Evolutionary conservation across 2,329 filamentous ascomycete genomes (phyloP), one percentile per base, ranked within the genome.

Genomic region (Phaeosphaeriaceae sp.): DNA sequence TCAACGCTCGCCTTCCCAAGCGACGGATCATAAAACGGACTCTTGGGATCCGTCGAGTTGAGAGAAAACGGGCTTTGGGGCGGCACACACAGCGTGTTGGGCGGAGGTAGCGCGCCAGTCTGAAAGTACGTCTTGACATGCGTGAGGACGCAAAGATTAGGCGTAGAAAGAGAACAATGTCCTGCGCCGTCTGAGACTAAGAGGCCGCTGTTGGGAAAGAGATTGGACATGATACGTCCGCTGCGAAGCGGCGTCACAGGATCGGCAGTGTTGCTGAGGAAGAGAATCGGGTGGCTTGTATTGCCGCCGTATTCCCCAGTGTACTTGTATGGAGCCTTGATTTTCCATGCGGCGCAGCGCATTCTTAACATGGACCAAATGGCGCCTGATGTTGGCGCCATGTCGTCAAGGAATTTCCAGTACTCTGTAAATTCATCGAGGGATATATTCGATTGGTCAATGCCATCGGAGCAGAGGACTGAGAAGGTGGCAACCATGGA

Each of bases 161-260:
- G 68, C 0, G 58, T 55, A 2, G 72, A 66, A 5, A 75, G 50
- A 0, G 74, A 70, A 26, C 80, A 83, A 52, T 86, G 83, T 0
- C 70, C 68, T 2, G 61, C 60, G 12, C 52, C 56, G 48, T 81
- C 74, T 50, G 78, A 76, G 20, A 76, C 64, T 3, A 83, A 63
- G 5, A 82, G 66, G 2, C 62, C 66, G 13, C 74, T 78, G 1
- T 75, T 76, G 0, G 75, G 70, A 53, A 81, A 82, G 1, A 66
- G 57, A 15, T 42, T 56, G 4, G 68, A 64, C 74, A 76, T 76
- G 32, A 70, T 61, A 18, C 54, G 61, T 1, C 77, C 81, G 34
- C 77, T 76, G 35, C 61, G 57, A 4, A 86, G 66, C 3, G 83
- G 83, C 0, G 83, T 86, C 1, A 87, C 81, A 0, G 85, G 84